Base-by-base conservation (phyloP, 2,329 filamentous ascomycete species). In the Aspergillus oerlinghausenensis region DNA sequence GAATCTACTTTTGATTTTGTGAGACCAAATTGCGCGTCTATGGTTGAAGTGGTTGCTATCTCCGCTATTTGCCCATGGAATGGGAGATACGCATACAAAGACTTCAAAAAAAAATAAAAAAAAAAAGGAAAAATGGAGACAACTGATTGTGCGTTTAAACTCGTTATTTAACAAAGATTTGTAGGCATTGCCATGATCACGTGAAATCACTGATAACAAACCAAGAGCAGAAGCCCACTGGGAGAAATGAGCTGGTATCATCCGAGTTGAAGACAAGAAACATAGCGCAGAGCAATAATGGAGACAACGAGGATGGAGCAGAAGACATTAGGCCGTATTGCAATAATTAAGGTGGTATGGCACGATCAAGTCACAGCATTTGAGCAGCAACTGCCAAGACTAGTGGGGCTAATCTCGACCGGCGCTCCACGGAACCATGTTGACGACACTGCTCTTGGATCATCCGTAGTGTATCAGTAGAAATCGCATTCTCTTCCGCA, bases 201-300 rank as follows among this genome's bases (percentile, higher is more conserved):
- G 65, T 59, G 58, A 64, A 69, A 65, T 60, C 60, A 67, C 57
- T 60, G 59, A 59, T 56, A 61, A 64, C 54, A 59, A 57, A 56
- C 49, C 54, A 62, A 61, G 52, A 64, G 62, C 50, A 59, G 61
- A 66, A 66, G 67, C 69, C 65, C 63, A 65, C 60, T 60, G 64
- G 64, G 63, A 65, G 60, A 66, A 61, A 67, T 69, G 67, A 71
- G 68, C 66, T 72, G 72, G 72, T 74, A 74, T 74, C 72, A 73
- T 70, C 65, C 62, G 65, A 66, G 62, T 54, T 60, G 59, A 62
- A 61, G 63, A 54, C 63, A 62, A 58, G 28, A 55, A 57, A 58
- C 66, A 54, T 55, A 60, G 62, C 57, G 58, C 59, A 55, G 51
- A 63, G 23, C 52, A 50, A 50, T 43, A 55, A 58, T 48, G 54